These are phyloP conservation scores for Mucor lusitanicus DNA, from an alignment of 371 early-diverging fungal species.

Conservation along the genomic window DNA sequence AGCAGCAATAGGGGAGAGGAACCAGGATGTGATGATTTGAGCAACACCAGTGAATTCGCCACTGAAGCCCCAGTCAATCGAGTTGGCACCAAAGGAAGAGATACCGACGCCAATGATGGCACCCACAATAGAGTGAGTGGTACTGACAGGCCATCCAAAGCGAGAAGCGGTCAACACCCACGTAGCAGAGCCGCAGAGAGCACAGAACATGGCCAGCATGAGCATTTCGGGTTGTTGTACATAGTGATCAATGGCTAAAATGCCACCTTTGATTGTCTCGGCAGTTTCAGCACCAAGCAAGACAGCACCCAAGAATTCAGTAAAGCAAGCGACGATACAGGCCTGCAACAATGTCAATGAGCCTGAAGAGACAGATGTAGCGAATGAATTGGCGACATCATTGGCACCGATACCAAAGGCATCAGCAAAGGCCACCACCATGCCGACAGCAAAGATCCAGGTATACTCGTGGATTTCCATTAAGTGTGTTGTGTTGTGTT, in stretches of 20 bases:
- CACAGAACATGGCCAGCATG: constrained; percentile 84
- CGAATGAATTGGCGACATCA: constrained; percentile 90
- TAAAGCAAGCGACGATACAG: constrained; percentile 77
- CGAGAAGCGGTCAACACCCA: constrained; percentile 79
- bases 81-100: constrained; percentile 66
- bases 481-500: not conserved
- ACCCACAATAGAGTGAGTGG: constrained; percentile 75
- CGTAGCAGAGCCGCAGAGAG: constrained; percentile 73
- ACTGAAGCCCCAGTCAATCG: constrained; percentile 72
- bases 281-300: constrained; percentile 77
- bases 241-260: constrained; percentile 60
- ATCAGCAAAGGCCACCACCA: constrained; percentile 68
- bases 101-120: constrained; percentile 82
- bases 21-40: constrained; percentile 78
- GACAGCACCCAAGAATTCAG: constrained; percentile 85
- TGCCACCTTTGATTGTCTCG: constrained; percentile 77
- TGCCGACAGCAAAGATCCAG: constrained; percentile 75
- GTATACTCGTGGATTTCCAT: constrained; percentile 52
- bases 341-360: constrained; percentile 78
- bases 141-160: constrained; percentile 60
- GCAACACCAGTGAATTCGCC: constrained; percentile 72
- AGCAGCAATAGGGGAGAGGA: constrained; percentile 72
- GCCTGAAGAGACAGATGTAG: constrained; percentile 85
- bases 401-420: constrained; percentile 82
- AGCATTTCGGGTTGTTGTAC: constrained; percentile 66